A percentile compares a stretch with the other conserved stretches of the same genome.
These are phyloP conservation scores for Mycosphaerella arachidis DNA, from an alignment of 2,329 filamentous ascomycete species.

Conservation along the genomic window DNA sequence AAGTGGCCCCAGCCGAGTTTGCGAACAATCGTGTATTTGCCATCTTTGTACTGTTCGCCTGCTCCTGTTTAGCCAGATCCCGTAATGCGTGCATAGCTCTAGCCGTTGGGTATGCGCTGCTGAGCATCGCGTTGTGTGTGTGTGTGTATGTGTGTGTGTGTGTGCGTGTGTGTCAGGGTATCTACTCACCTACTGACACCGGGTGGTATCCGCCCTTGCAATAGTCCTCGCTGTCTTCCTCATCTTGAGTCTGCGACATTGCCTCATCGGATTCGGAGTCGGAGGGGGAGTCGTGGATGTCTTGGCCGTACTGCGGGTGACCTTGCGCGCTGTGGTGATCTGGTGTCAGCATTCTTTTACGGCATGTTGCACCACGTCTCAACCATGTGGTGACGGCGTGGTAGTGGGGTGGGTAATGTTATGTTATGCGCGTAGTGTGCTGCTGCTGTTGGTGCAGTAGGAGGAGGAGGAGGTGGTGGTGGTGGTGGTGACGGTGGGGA, in stretches of 20 bases:
- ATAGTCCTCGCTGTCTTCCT: slow-evolving; percentile 98
- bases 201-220: slow-evolving; percentile 99
- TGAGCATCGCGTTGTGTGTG: background rate
- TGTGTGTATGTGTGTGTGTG: too few relatives aligned
- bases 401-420: background rate
- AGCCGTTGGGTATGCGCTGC: background rate
- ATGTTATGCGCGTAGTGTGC: background rate
- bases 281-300: slow-evolving; percentile 69
- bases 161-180: background rate
- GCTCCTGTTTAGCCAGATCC: background rate
- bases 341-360: slow-evolving; percentile 23
- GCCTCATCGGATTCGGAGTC: slow-evolving; percentile 68
- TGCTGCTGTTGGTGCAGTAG: background rate
- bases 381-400: background rate
- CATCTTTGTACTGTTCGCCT: slow-evolving; percentile 96
- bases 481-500: background rate
- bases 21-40: slow-evolving; percentile 90
- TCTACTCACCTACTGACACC: slow-evolving; percentile 58
- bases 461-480: background rate
- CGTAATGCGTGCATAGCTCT: background rate
- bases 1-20: slow-evolving; percentile 99
- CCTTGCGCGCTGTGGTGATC: slow-evolving; percentile 25
- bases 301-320: slow-evolving; percentile 44
- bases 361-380: background rate
- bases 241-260: slow-evolving; percentile 87